These are phyloP conservation scores for Globisporangium spiculum DNA, from an alignment of 352 stramenopile genomes.

Conservation along the genomic window DNA sequence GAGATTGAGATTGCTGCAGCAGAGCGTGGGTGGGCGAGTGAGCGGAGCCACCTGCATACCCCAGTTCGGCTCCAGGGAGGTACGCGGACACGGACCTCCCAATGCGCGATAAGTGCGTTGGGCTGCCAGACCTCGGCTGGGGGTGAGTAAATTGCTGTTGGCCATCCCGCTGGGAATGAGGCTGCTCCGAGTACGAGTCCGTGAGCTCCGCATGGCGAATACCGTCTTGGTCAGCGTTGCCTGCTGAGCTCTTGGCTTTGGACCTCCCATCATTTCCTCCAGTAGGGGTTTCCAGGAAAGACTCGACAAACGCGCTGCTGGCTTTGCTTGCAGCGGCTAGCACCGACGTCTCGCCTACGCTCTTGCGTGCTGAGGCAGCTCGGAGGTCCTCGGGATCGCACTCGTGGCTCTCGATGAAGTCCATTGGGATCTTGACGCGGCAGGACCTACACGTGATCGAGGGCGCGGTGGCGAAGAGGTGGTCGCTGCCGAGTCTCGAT, in stretches of 20 bases:
- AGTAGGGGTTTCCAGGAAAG: neutral
- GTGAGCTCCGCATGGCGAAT: constrained; percentile 5
- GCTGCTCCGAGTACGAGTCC: neutral
- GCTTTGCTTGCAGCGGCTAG: constrained; percentile 1
- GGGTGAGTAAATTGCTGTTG: neutral
- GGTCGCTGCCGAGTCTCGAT: neutral
- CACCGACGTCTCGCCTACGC: neutral
- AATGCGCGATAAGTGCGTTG: constrained; percentile 11
- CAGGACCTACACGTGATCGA: constrained; percentile 57
- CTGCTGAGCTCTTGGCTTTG: neutral
- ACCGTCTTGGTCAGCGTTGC: neutral
- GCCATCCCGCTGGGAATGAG: neutral
- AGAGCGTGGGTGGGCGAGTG: neutral
- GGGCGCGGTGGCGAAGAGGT: constrained; percentile 8
- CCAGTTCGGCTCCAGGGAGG: neutral
- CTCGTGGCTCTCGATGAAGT: constrained; percentile 68
- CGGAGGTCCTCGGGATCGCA: constrained; percentile 26
- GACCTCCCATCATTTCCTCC: neutral
- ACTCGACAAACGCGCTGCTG: constrained; percentile 10
- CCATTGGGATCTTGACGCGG: constrained; percentile 42
- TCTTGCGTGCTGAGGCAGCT: constrained; percentile 20
- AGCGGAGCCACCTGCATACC: neutral
- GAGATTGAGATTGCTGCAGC: neutral
- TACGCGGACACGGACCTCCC: constrained; percentile 13
- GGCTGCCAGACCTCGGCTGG: neutral